phyloP scores from a whole-genome alignment of 495 filamentous ascomycete species.

The Penicillium nucicola region DNA sequence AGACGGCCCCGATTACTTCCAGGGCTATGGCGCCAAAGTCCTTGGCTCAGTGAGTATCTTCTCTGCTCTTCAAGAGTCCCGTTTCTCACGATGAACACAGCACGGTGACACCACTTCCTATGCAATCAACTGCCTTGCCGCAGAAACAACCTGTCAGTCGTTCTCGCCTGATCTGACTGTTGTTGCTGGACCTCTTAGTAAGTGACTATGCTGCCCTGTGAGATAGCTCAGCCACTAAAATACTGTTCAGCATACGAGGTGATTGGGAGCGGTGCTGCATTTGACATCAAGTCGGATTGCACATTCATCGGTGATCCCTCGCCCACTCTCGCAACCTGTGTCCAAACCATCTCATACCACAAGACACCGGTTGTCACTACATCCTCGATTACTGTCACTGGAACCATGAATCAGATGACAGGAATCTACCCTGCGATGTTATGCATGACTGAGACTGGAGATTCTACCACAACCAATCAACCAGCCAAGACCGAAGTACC shows the following conservation, averaged over 20 bases:
- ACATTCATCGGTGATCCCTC: background rate
- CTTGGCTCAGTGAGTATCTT: background rate
- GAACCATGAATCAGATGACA: background rate
- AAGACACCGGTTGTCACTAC: background rate
- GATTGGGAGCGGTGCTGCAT: background rate
- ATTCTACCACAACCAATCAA: too few species aligned
- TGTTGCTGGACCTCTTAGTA: background rate
- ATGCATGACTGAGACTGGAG: too few species aligned
- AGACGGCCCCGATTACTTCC: background rate
- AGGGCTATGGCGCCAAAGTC: conserved; percentile 1
- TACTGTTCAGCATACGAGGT: background rate
- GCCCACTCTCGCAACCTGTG: background rate
- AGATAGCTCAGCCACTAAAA: background rate
- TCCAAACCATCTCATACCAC: background rate
- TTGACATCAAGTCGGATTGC: conserved; percentile 1
- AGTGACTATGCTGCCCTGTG: background rate
- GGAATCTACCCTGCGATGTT: background rate
- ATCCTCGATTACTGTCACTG: background rate
- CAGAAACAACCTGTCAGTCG: background rate
- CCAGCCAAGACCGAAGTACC: too few species aligned
- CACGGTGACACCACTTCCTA: background rate
- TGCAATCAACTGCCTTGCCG: conserved; percentile 6
- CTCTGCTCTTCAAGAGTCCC: background rate
- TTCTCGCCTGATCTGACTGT: conserved; percentile 3
- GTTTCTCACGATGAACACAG: background rate